Conservation (phyloP, 345 rosid species). For the Conringia planisiliqua region DNA sequence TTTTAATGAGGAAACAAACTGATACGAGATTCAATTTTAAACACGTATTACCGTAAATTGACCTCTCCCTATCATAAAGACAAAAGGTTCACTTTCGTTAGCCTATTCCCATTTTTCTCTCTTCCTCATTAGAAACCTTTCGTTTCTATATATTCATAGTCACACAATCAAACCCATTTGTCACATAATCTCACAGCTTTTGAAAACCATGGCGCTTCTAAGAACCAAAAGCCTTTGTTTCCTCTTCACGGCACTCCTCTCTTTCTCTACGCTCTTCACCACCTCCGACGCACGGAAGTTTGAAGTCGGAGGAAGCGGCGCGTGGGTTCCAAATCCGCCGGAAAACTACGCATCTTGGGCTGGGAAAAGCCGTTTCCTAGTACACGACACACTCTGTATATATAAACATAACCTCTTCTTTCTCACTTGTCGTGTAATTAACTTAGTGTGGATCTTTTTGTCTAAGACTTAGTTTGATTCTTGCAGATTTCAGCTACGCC, state of each 20-base stretch:
- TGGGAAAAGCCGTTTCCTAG: conserved; percentile 62
- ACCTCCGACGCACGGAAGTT: conserved; percentile 40
- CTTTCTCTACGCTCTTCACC: conserved; percentile 9
- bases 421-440: not conserved
- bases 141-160: conserved; percentile 10
- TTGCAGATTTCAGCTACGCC: conserved; percentile 67
- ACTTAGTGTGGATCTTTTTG: not conserved
- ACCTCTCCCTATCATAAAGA: conserved; percentile 11
- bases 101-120: not conserved
- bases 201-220: conserved; percentile 2
- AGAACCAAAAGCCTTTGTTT: not conserved
- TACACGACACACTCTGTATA: conserved; percentile 79
- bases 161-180: conserved; percentile 3
- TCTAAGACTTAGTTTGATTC: conserved; percentile 4
- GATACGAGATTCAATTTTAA: conserved; percentile 3
- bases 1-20: conserved; percentile 2
- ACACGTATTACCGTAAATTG: conserved; percentile 23
- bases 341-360: conserved; percentile 77
- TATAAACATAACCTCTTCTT: not conserved
- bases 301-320: conserved; percentile 67
- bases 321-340: conserved; percentile 66
- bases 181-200: not conserved
- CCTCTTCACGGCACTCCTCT: conserved; percentile 14
- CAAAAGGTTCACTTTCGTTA: conserved; percentile 15
- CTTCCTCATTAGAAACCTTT: not conserved